phyloP scores from a whole-genome alignment of 208 protist genomes.

The Leishmania major region DNA sequence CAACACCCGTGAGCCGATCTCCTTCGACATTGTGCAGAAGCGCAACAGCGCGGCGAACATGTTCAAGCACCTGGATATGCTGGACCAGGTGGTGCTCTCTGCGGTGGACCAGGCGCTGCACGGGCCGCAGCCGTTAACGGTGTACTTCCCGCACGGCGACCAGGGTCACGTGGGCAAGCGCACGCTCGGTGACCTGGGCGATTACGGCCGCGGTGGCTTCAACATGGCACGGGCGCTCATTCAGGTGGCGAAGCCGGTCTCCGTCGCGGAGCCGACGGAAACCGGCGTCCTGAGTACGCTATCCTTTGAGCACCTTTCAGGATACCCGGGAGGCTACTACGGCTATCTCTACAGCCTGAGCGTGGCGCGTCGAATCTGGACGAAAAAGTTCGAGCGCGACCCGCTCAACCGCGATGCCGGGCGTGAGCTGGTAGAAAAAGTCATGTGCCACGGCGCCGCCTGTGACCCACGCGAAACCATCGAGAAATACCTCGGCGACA shows the following conservation, averaged over 20 bases:
- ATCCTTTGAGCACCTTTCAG: constrained; percentile 90
- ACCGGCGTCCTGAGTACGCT: constrained; percentile 70
- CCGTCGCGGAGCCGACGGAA: constrained; percentile 75
- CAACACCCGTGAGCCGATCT: constrained; percentile 88
- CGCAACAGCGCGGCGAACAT: constrained; percentile 84
- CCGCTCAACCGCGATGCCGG: constrained; percentile 88
- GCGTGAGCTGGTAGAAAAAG: constrained; percentile 77
- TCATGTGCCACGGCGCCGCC: constrained; percentile 87
- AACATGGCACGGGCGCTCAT: constrained; percentile 85
- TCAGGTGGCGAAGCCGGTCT: constrained; percentile 78
- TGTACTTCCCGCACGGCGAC: constrained; percentile 84
- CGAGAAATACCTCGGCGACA: constrained; percentile 80
- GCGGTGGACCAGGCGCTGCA: constrained; percentile 89
- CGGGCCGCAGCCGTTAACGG: constrained; percentile 85
- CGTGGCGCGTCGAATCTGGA: constrained; percentile 89
- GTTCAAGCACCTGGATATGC: constrained; percentile 88
- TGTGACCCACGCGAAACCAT: constrained; percentile 83
- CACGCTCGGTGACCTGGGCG: constrained; percentile 72
- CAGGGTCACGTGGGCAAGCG: constrained; percentile 76
- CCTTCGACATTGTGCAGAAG: constrained; percentile 87
- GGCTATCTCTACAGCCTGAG: constrained; percentile 93
- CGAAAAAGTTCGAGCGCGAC: constrained; percentile 87
- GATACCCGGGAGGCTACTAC: constrained; percentile 93
- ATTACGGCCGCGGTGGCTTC: constrained; percentile 78
- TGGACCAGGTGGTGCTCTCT: constrained; percentile 90